Evolutionary conservation across 495 filamentous ascomycete genomes (phyloP), one percentile per base, ranked within the genome.

Genomic region (Tetracladium marchalianum): DNA sequence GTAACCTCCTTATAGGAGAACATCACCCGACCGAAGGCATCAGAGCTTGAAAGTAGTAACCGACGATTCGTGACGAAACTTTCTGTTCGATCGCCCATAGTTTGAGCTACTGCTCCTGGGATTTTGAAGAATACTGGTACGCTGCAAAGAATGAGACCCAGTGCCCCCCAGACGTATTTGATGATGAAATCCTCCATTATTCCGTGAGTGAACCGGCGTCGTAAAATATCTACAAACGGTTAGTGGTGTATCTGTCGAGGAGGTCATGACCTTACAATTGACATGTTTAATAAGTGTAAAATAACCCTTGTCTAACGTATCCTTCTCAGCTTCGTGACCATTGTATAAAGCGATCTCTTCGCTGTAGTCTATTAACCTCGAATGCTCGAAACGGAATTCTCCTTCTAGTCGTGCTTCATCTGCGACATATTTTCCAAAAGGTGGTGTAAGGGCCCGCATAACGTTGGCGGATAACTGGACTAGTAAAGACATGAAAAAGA

Each of bases 151-250:
- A 93, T 65, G 55, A 97, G 73, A 5, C 92, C 92, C 39, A 98
- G 54, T 4, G 92, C 92, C 43, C 93, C 93, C 92, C 92, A 98
- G 69, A 95, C 92, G 58, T 98, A 98, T 66, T 98, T 98, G 57
- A 97, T 90, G 11, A 97, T 85, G 66, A 95, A 98, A 61, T 98
- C 92, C 44, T 98, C 93, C 92, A 97, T 96, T 51, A 98, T 81
- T 11, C 88, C 89, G 57, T 98, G 88, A 60, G 95, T 97, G 54
- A 98, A 81, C 22, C 92, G 75, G 47, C 87, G 69, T 31, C 89
- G 73, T 35, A 98, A 66, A 54, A 96, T 94, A 56, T 92, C 54
- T 57, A 18, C 2, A 13, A n/a, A 33, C 15, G 0, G 40, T 50
- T 35, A 48, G 44, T 5, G 6, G 22, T 19, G 34, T 31, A 22